These are phyloP conservation scores for Irpex lacteus DNA, from an alignment of 1,284 basidiomycete genomes.

Conservation along the genomic window DNA sequence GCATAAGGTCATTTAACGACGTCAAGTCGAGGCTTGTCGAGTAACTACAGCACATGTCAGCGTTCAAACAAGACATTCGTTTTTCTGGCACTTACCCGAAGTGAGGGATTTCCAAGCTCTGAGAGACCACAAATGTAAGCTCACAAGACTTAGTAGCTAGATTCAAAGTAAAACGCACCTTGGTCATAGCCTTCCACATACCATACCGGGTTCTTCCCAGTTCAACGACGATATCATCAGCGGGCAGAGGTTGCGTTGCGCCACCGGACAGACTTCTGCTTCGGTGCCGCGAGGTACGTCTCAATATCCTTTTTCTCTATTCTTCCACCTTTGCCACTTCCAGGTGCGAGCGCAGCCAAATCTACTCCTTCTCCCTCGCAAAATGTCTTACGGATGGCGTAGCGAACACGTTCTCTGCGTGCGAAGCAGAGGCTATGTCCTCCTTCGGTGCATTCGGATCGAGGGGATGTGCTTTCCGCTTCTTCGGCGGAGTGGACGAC, in stretches of 20 bases:
- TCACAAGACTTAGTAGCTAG: too few species aligned
- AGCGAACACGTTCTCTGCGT: slow-evolving; percentile 50
- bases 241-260: neutral
- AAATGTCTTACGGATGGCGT: slow-evolving; percentile 79
- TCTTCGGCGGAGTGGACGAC: neutral
- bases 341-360: slow-evolving; percentile 55
- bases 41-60: slow-evolving; percentile 43
- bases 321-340: slow-evolving; percentile 74
- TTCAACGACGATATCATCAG: slow-evolving; percentile 57
- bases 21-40: slow-evolving; percentile 85
- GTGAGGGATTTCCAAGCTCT: slow-evolving; percentile 71
- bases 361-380: slow-evolving; percentile 67
- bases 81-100: slow-evolving; percentile 29
- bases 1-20: slow-evolving; percentile 66
- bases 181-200: slow-evolving; percentile 88
- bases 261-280: neutral
- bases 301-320: slow-evolving; percentile 79
- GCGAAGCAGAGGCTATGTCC: slow-evolving; percentile 13
- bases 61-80: neutral
- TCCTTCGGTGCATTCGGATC: slow-evolving; percentile 50
- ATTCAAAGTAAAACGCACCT: slow-evolving; percentile 38
- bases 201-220: slow-evolving; percentile 76
- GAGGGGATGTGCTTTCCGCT: slow-evolving; percentile 55
- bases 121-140: neutral
- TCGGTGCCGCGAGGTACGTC: slow-evolving; percentile 39